Evolutionary conservation across 1,139 yeast genomes (phyloP).

Genomic region (Kodamaea plutei): DNA sequence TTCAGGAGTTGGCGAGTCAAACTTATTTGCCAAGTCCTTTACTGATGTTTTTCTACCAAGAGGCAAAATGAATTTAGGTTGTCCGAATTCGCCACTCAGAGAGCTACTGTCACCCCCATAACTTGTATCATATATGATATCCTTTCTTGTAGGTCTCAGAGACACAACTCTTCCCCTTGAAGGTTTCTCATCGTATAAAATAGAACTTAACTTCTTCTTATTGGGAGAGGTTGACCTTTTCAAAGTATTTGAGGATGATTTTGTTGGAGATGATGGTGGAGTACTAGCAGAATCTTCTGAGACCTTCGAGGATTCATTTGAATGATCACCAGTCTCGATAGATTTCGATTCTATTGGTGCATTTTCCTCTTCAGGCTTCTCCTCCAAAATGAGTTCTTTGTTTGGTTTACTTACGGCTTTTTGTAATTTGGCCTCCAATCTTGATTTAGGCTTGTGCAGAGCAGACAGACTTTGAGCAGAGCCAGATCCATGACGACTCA

Average conservation of each 20-base stretch:
- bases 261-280: slow-evolving; percentile 21
- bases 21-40: slow-evolving; percentile 31
- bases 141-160: slow-evolving; percentile 30
- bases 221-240: slow-evolving; percentile 40
- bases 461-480: slow-evolving; percentile 5
- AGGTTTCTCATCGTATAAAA: slow-evolving; percentile 18
- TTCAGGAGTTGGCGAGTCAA: slow-evolving; percentile 22
- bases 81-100: slow-evolving; percentile 19
- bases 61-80: slow-evolving; percentile 28
- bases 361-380: background rate
- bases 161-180: slow-evolving; percentile 19
- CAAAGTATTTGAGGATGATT: slow-evolving; percentile 20
- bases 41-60: slow-evolving; percentile 33
- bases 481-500: slow-evolving; percentile 9
- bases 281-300: no score
- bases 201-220: slow-evolving; percentile 30
- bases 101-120: slow-evolving; percentile 15
- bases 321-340: slow-evolving; percentile 1
- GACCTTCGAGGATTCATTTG: no score
- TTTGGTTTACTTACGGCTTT: slow-evolving; percentile 21
- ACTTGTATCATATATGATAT: slow-evolving; percentile 18
- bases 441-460: slow-evolving; percentile 22
- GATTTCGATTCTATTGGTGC: background rate
- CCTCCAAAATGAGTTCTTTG: slow-evolving; percentile 1
- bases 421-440: slow-evolving; percentile 32